A percentile compares a stretch with the other conserved stretches of the same genome.
Evolutionary conservation across 495 filamentous ascomycete genomes (phyloP).

Genomic region (Physcia stellaris): DNA sequence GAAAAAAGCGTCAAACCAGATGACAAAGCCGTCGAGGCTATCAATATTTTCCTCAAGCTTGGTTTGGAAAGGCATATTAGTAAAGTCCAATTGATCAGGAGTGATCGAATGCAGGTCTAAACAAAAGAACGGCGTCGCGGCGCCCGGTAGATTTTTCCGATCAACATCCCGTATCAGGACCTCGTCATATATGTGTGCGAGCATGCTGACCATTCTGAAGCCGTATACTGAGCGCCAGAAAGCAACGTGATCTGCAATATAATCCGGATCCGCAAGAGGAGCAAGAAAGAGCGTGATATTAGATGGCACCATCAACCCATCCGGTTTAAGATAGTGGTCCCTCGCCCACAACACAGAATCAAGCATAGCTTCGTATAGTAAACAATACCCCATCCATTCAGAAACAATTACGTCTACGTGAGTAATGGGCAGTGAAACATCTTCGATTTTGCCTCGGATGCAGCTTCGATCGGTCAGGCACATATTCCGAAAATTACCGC

Average conservation of each 20-base stretch:
- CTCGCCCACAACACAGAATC: constrained; percentile 84
- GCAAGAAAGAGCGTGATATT: constrained; percentile 79
- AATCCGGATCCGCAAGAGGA: constrained; percentile 75
- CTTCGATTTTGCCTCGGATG: constrained; percentile 84
- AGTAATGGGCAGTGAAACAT: constrained; percentile 62
- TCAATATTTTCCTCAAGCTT: constrained; percentile 40
- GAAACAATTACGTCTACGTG: constrained; percentile 92
- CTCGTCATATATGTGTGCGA: constrained; percentile 44
- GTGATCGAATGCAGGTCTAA: constrained; percentile 43
- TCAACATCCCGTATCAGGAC: constrained; percentile 38
- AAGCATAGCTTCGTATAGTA: constrained; percentile 91
- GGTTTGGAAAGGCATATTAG: constrained; percentile 36
- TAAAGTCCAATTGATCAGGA: constrained; percentile 42
- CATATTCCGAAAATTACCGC: neutral
- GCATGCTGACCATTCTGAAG: constrained; percentile 43
- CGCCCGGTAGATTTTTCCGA: constrained; percentile 28
- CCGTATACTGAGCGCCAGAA: constrained; percentile 61
- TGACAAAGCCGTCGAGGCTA: constrained; percentile 42
- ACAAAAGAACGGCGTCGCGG: constrained; percentile 37
- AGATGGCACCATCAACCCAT: constrained; percentile 79
- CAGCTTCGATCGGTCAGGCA: constrained; percentile 23
- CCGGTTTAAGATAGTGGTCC: constrained; percentile 65
- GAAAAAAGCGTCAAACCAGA: constrained; percentile 57
- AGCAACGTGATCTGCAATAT: constrained; percentile 44
- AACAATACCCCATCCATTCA: constrained; percentile 95